Conservation (phyloP, 2,329 filamentous ascomycete genomes). For the Atkinsonella texensis region DNA sequence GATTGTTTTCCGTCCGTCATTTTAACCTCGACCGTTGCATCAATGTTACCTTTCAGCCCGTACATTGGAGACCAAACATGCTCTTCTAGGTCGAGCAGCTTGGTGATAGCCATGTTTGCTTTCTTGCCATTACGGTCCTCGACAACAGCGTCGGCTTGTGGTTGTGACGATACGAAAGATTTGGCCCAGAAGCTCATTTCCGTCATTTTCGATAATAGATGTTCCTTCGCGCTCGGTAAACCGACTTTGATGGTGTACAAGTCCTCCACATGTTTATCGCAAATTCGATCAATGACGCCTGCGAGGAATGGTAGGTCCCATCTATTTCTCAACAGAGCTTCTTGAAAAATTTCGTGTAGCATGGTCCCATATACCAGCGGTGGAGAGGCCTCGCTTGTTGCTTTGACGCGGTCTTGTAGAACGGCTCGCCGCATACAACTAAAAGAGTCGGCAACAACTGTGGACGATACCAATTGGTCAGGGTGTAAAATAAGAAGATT, state of each 20-base stretch:
- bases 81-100: conserved; percentile 91
- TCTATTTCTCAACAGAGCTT: conserved; percentile 68
- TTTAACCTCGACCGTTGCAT: conserved; percentile 84
- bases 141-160: conserved; percentile 59
- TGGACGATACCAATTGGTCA: conserved; percentile 89
- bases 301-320: conserved; percentile 64
- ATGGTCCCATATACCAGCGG: conserved; percentile 87
- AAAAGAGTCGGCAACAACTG: conserved; percentile 93
- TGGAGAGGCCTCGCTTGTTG: conserved; percentile 66
- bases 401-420: conserved; percentile 88
- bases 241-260: conserved; percentile 78
- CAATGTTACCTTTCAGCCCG: conserved; percentile 93
- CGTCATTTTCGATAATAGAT: conserved; percentile 72
- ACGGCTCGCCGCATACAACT: conserved; percentile 83
- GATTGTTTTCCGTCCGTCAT: conserved; percentile 58
- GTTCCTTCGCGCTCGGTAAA: conserved; percentile 58
- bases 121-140: conserved; percentile 68
- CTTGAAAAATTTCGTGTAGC: conserved; percentile 90
- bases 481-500: conserved; percentile 88
- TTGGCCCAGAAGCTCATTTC: conserved; percentile 76
- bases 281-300: conserved; percentile 52
- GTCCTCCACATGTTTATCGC: conserved; percentile 74
- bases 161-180: conserved; percentile 61
- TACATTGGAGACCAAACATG: conserved; percentile 98
- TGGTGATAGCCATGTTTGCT: conserved; percentile 75